Base-by-base conservation (phyloP, 192 early-diverging fungal genomes). In the Coemansia furcata region DNA sequence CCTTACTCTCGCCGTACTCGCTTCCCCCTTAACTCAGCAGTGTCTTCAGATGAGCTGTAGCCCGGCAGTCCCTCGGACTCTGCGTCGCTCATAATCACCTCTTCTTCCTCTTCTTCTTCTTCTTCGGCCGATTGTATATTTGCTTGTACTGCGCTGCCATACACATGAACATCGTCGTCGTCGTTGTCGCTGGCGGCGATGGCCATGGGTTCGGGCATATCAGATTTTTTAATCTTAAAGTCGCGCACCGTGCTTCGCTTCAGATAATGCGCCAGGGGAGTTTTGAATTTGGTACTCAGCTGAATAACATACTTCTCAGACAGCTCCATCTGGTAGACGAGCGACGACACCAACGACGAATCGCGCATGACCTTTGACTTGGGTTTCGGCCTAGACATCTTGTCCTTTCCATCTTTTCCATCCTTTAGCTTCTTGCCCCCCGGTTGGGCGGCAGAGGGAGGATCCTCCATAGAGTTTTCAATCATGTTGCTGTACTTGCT, bases 201-300 rank as follows among this genome's bases (percentile, higher is more conserved):
- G 66, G 68, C 66, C 15, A 60, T 36, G 1, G 52, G 40, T 0
- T 61, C 69, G 3, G 73, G 66, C 83, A 82, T 12, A 71, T 62
- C 47, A 77, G 80, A 54, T 77, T 72, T 42, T 29, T 89, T 77
- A 62, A 95, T 92, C 47, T 80, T 84, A 49, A 95, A 95, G 52
- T 95, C 93, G 37, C 90, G 80, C 2, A 89, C 88, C 1, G 91
- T 93, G 68, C 92, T 91, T 23, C 91, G 80, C 63, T 91, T 88
- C 68, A 93, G 84, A 61, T 90, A 88, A 49, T 92, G 88, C 35
- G 89, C 89, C 43, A 95, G 57, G 44, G 92, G 84, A 0, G 89
- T 86, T 54, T 90, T 91, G 65, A 87, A 84, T 55, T 90, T 92
- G 26, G 87, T 88, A 47, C 84, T 77, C 21, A 94, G 69, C 62